phyloP scores from a whole-genome alignment of 495 filamentous ascomycete species.

The Penicillium samsonianum region DNA sequence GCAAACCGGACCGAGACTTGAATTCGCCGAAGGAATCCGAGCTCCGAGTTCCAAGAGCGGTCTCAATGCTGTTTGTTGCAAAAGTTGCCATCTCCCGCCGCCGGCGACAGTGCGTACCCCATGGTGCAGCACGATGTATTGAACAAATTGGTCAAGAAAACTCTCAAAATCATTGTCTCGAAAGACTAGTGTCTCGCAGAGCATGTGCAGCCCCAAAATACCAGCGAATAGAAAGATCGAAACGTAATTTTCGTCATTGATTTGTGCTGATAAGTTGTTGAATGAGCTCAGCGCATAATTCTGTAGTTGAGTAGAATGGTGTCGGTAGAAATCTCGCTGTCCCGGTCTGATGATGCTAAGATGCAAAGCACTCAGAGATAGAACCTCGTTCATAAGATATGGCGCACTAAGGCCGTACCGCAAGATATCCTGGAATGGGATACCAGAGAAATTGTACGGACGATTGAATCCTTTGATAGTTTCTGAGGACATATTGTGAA shows the following conservation, averaged over 20 bases:
- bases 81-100: slow-evolving; percentile 9
- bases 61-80: slow-evolving; percentile 14
- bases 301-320: slow-evolving; percentile 19
- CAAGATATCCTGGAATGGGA: slow-evolving; percentile 15
- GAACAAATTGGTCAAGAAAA: slow-evolving; percentile 10
- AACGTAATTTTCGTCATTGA: not conserved
- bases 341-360: slow-evolving; percentile 16
- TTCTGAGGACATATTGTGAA: slow-evolving; percentile 29
- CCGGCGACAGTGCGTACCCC: not conserved
- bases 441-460: not conserved
- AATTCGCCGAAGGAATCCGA: not conserved
- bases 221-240: slow-evolving; percentile 7
- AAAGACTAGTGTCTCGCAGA: slow-evolving; percentile 6
- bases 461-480: slow-evolving; percentile 6
- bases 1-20: not conserved
- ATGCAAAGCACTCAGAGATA: slow-evolving; percentile 19
- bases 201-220: slow-evolving; percentile 6
- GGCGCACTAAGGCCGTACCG: slow-evolving; percentile 22
- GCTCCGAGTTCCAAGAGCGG: slow-evolving; percentile 6
- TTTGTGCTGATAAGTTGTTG: not conserved
- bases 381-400: slow-evolving; percentile 19
- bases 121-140: not conserved
- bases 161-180: slow-evolving; percentile 1
- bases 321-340: slow-evolving; percentile 5
- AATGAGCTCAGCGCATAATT: slow-evolving; percentile 16